A percentile compares a stretch with the other conserved stretches of the same genome.
These are phyloP conservation scores for Parachlorella kessleri DNA, from an alignment of 139 green algal genomes.

Conservation along the genomic window DNA sequence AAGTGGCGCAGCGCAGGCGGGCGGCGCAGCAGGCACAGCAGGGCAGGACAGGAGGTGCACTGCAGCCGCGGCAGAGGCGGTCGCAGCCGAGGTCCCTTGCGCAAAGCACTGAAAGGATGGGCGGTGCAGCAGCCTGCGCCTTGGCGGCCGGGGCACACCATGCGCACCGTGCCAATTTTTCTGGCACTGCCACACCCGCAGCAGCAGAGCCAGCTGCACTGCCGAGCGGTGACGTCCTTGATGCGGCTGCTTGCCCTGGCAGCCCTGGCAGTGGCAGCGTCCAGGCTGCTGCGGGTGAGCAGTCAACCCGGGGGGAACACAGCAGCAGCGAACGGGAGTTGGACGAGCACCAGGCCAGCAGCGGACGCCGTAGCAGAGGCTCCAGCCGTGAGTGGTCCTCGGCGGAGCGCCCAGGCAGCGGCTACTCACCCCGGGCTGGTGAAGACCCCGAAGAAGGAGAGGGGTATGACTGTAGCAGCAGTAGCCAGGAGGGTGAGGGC, in stretches of 20 bases:
- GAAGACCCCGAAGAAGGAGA: neutral
- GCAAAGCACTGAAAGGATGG: no score
- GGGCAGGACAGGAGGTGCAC: neutral
- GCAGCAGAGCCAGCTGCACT: conserved; percentile 5
- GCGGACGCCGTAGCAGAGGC: neutral
- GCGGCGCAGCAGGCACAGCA: neutral
- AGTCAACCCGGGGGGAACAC: no score
- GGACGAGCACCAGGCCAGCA: neutral
- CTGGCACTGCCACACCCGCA: neutral
- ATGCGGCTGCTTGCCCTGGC: no score
- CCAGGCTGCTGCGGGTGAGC: no score
- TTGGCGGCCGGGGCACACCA: no score
- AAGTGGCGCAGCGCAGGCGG: conserved; percentile 18
- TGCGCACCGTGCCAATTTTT: no score
- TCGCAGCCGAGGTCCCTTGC: no score
- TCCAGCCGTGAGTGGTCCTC: neutral
- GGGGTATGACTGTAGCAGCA: neutral
- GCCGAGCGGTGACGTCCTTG: no score
- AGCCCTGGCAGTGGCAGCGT: neutral
- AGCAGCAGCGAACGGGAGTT: no score
- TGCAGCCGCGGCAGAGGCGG: neutral
- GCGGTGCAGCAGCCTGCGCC: no score
- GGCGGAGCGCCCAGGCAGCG: neutral
- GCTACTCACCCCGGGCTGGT: neutral
- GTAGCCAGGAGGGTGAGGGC: neutral